Conservation (phyloP, 1,284 basidiomycete genomes). For the Limonomyces culmigenus region DNA sequence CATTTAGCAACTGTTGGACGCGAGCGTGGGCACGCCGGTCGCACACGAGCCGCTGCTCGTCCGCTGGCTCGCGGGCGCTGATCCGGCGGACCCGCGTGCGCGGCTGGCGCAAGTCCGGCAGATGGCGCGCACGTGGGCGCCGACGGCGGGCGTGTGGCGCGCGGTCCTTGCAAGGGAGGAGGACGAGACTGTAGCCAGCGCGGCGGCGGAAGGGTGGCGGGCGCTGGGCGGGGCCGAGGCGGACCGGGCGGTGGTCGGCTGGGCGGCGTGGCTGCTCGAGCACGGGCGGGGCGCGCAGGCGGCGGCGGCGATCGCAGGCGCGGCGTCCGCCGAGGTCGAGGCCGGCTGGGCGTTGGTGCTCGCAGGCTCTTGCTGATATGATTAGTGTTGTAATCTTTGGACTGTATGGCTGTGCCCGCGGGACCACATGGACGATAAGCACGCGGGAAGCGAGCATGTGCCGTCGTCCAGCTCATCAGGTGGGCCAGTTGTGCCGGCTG, state of each 20-base stretch:
- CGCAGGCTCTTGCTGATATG: too few relatives aligned
- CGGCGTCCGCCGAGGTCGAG: too few relatives aligned
- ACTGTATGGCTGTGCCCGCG: too few relatives aligned
- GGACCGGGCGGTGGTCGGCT: constrained; percentile 17
- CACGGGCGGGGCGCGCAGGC: constrained; percentile 21
- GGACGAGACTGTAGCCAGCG: constrained; percentile 16
- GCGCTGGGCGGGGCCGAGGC: not conserved
- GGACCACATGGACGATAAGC: too few relatives aligned
- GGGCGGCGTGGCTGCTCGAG: constrained; percentile 27
- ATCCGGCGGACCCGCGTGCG: constrained; percentile 8
- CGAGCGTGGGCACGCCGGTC: too few relatives aligned
- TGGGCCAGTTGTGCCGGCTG: too few relatives aligned
- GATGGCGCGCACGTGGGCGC: constrained; percentile 23
- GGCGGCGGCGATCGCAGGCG: constrained; percentile 15
- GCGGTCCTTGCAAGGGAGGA: constrained; percentile 19
- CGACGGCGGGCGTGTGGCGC: constrained; percentile 26
- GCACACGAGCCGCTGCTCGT: constrained; percentile 32
- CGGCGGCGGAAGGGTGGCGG: constrained; percentile 16
- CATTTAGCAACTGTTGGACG: too few relatives aligned
- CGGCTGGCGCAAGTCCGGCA: constrained; percentile 19
- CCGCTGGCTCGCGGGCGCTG: constrained; percentile 21
- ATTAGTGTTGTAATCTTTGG: too few relatives aligned
- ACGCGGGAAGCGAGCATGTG: too few relatives aligned
- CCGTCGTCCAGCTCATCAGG: too few relatives aligned
- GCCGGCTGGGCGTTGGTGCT: too few relatives aligned